Base-by-base conservation (phyloP, 2,329 filamentous ascomycete species). In the Seiridium unicorne region DNA sequence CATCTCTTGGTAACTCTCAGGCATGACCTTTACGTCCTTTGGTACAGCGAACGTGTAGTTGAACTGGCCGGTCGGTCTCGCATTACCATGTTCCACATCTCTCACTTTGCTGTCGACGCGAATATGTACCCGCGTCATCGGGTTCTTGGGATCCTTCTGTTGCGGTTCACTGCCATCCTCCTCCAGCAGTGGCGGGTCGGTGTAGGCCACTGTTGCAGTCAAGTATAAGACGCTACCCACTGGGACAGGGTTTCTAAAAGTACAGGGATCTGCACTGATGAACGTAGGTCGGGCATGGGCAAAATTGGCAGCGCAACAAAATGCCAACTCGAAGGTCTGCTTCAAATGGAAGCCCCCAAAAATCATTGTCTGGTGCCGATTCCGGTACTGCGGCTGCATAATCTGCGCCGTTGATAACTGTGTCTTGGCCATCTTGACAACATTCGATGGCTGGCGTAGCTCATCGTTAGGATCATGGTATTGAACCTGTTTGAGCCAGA, bases 341-440 rank as follows among this genome's bases (percentile, higher is more conserved):
- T 90, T 90, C 9, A 92, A 79, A 9, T 92, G 81, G 70, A 89
- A 91, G 11, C 89, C 89, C 56, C 89, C 89, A 67, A 92, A 92
- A 58, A 92, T 90, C 89, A 91, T 91, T 72, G 89, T 90, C 67
- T 89, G 87, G 72, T 91, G 88, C 2, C 75, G 71, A 63, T 76
- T 76, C 34, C 74, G 69, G 60, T 76, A 75, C 60, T 76, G 88
- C 0, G 89, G 89, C 70, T 91, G 89, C 89, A 92, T 92, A 64
- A 92, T 90, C 66, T 83, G 84, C 9, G 89, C 87, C 2, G 87
- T 75, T n/a, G 70, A 70, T 5, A 77, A 87, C 66, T 84, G 83
- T 38, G 91, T 82, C 40, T 79, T 77, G 1, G 87, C 86, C 64
- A 83, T 81, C 62, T 85, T 79, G 82, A 92, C 67, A 5, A 74